Conservation (phyloP, 306 rosid species). For the Cicer judaicum region DNA sequence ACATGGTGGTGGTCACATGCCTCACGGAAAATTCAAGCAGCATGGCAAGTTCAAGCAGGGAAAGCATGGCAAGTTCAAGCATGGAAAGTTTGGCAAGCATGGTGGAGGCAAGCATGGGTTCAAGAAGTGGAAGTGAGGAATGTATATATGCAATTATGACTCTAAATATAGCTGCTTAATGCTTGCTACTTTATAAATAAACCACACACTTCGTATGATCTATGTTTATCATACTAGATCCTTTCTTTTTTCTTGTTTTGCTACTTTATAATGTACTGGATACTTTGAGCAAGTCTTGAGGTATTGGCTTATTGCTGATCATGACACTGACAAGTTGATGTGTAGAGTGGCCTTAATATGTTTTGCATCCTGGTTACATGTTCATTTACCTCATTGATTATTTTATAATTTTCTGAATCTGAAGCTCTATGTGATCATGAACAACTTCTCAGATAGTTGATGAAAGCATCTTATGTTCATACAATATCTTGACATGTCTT, state of each 20-base stretch:
- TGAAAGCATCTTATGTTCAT: not conserved
- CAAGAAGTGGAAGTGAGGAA: conserved; percentile 59
- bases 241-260: not conserved
- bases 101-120: conserved; percentile 45
- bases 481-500: not conserved
- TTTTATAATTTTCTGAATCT: not conserved
- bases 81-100: conserved; percentile 53
- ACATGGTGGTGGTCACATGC: conserved; percentile 30
- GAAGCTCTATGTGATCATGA: not conserved
- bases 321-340: conserved; percentile 1
- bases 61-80: conserved; percentile 50
- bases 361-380: not conserved
- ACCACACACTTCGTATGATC: conserved; percentile 42
- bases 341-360: conserved; percentile 10
- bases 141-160: conserved; percentile 18
- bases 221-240: conserved; percentile 13
- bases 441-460: not conserved
- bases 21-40: conserved; percentile 48
- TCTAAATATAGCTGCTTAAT: conserved; percentile 28
- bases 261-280: not conserved
- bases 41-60: conserved; percentile 47
- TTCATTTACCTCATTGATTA: not conserved
- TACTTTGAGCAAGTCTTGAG: conserved; percentile 2
- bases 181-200: conserved; percentile 49
- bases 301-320: conserved; percentile 16